Evolutionary conservation across 768 basidiomycete species (phyloP), one percentile per base, ranked within the genome.

Genomic region (Tricholomella constricta): DNA sequence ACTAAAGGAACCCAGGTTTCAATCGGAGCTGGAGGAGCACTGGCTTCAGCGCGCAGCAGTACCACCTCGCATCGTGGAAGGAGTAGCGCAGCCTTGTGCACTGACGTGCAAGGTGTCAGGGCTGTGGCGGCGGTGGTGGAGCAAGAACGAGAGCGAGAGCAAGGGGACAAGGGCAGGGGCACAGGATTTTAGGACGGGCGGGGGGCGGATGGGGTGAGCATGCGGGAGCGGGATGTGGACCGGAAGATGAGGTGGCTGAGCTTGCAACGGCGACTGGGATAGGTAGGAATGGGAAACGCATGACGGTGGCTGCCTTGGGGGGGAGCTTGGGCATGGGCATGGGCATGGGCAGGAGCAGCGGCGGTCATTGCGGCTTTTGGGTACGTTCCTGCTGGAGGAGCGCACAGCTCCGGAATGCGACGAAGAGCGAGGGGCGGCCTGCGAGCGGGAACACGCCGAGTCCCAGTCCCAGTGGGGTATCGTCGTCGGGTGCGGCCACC

Each of bases 91-190:
- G 15, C 51, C 55, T 22, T 5, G 27, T 29, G 48, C 36, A 52
- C 57, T 75, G 11, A 65, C 68, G 26, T 54, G 71, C 31, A 77
- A 75, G 57, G 62, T 74, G 25, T 74, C 73, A 0, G 70, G 69
- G 6, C 62, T 65, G 37, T 72, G 65, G 59, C 65, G 57, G 59
- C 59, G n/a, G n/a, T n/a, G n/a, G n/a, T n/a, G 60, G n/a, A 65
- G 72, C 26, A 56, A 26, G 29, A 7, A 40, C 50, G 49, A 44
- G 45, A 42, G 44, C 6, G n/a, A n/a, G n/a, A n/a, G 29, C 29
- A 27, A 29, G 62, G 38, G 57, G 51, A 15, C n/a, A n/a, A n/a
- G n/a, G n/a, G 26, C 51, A 23, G 45, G 34, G 25, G 41, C 31
- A 41, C 51, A 36, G 29, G 54, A 17, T 25, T 38, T 29, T 7